Base-by-base conservation (phyloP, 1,284 basidiomycete genomes). In the Malassezia furfur region DNA sequence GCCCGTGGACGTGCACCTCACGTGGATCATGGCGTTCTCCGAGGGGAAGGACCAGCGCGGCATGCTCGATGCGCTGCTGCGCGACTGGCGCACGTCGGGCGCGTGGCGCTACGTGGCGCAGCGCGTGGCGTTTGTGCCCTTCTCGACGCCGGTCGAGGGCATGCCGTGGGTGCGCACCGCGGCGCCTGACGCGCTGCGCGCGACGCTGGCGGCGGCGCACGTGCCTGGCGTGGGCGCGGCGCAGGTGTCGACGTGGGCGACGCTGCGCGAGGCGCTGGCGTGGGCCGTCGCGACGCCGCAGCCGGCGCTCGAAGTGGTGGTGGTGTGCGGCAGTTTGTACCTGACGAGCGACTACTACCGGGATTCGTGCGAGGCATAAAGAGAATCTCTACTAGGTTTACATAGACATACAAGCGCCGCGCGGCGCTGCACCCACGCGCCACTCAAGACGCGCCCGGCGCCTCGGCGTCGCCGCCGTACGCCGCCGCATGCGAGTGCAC, bases 101-200 rank as follows among this genome's bases (percentile, higher is more conserved):
- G 53, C 52, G 22, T 48, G 46, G 46, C 15, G 14, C 7, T 48
- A 32, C 41, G 8, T 34, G 15, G 21, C 28, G 22, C 65, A 73
- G 39, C 63, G 61, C 28, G 65, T 74, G 2, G 67, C 54, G 5
- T 40, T 69, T 34, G 59, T 66, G 1, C 59, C 62, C 2, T 74
- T 74, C 44, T 49, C 49, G 11, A 70, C 60, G 34, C 65, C 70
- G 2, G 63, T 70, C 3, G 72, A 74, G 46, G 72, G 72, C 2
- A 74, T 74, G 72, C 70, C 70, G 1, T 74, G 72, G 72, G 69
- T 74, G 9, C 17, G 39, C 8, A 59, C 62, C 12, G 50, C 59
- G 0, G 48, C 56, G 14, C 34, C 65, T 8, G 10, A 30, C 5
- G 61, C 59, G 31, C 35, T 52, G 17, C 32, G 19, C 6, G 36